A percentile compares a stretch with the other conserved stretches of the same genome.
Evolutionary conservation across 768 basidiomycete species (phyloP).

Genomic region (Xerocomus potaroensis): DNA sequence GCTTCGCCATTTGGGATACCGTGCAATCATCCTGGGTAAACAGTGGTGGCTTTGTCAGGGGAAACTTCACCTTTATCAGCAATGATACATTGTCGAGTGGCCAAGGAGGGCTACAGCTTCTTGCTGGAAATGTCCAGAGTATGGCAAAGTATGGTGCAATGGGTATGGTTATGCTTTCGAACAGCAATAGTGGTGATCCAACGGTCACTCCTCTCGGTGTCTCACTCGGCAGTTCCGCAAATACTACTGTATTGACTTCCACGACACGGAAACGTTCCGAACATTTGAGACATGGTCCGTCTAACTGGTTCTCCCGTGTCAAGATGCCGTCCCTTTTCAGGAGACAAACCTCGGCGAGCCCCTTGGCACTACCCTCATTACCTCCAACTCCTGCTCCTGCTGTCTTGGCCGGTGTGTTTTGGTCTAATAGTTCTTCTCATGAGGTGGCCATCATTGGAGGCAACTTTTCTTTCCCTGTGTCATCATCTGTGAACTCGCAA

Average conservation of each 20-base stretch:
- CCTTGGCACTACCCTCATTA: slow-evolving; percentile 50
- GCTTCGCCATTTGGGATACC: slow-evolving; percentile 76
- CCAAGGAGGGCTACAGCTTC: slow-evolving; percentile 45
- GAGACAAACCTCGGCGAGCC: slow-evolving; percentile 48
- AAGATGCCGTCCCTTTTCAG: slow-evolving; percentile 38
- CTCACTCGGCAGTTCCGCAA: slow-evolving; percentile 43
- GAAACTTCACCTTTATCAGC: slow-evolving; percentile 63
- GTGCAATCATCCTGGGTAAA: slow-evolving; percentile 61
- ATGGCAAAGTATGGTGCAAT: slow-evolving; percentile 65
- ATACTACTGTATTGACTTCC: slow-evolving; percentile 29
- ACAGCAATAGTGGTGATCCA: slow-evolving; percentile 54
- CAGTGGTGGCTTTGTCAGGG: slow-evolving; percentile 68
- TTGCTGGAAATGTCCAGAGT: slow-evolving; percentile 63
- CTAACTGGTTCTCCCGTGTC: slow-evolving; percentile 48
- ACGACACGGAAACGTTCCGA: slow-evolving; percentile 37
- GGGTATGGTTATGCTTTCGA: slow-evolving; percentile 76
- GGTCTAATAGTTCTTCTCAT: slow-evolving; percentile 69
- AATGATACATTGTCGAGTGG: slow-evolving; percentile 53
- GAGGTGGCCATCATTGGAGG: slow-evolving; percentile 83
- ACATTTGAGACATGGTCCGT: slow-evolving; percentile 33
- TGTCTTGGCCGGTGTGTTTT: slow-evolving; percentile 83
- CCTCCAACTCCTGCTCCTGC: slow-evolving; percentile 67
- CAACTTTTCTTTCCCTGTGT: slow-evolving; percentile 67
- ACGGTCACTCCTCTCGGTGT: slow-evolving; percentile 57
- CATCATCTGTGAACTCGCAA: slow-evolving; percentile 39